Evolutionary conservation across 148 eudicot genomes (phyloP), one percentile per base, ranked within the genome.

Genomic region (Simmondsia chinensis): DNA sequence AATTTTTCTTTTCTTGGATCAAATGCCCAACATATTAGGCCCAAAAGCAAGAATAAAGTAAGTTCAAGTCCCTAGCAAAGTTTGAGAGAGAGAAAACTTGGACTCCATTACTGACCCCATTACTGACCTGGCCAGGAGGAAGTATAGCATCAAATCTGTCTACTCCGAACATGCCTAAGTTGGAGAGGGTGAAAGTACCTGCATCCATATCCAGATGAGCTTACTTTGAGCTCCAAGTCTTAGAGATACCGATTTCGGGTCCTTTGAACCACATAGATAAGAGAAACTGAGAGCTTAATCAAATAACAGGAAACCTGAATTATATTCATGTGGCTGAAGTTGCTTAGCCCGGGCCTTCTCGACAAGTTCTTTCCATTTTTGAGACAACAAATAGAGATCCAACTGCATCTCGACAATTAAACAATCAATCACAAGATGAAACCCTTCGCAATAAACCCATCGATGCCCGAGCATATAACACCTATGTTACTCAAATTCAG

Each of bases 121-220:
- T 15, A 47, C 68, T 63, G 48, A 83, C 96, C 96, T 88, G 94
- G 58, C 96, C 96, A n/a, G 96, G 96, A 59, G 96, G 96, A 59
- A 88, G 89, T 46, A 88, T 83, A 54, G 96, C 96, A 55, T 88
- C 96, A 39, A 88, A 88, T 46, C 94, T 73, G 40, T 88, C 96
- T 48, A 88, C 96, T 75, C 96, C 94, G 69, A 88, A 88, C 96
- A 88, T 88, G 57, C 96, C 96, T 59, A 88, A 60, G 50, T 88
- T 88, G 63, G 96, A 88, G 54, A 83, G 65, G 17, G 96, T 88
- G 54, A 88, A 88, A 29, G 96, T 87, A 50, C 96, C 96, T 91
- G 54, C 5, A 44, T 5, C 37, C 38, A 66, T 10, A 40, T 43
- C 32, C 27, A 56, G 37, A 31, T 41, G 0, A 54, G 7, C 9